phyloP scores from a whole-genome alignment of 345 rosid species.

The Hypericum perforatum region DNA sequence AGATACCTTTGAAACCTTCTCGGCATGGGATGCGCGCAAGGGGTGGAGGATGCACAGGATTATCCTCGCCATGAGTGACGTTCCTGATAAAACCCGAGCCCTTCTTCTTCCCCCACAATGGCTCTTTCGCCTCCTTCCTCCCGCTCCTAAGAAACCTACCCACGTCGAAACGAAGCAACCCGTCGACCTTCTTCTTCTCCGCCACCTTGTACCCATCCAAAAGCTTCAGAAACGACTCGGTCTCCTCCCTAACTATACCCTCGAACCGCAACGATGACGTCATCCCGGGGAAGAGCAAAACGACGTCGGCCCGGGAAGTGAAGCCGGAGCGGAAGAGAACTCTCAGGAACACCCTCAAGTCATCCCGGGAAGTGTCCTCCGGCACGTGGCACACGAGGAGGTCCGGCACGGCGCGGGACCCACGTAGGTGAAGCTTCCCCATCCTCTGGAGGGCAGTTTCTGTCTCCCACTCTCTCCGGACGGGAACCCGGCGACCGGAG shows the following conservation, averaged over 20 bases:
- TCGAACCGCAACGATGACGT: slow-evolving; percentile 20
- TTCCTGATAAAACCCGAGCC: slow-evolving; percentile 3
- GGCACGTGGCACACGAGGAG: slow-evolving; percentile 51
- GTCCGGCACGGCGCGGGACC: slow-evolving; percentile 45
- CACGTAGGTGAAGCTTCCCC: slow-evolving; percentile 53
- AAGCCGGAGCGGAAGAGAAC: slow-evolving; percentile 58
- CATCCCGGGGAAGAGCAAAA: slow-evolving; percentile 39
- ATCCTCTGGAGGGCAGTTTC: slow-evolving; percentile 47
- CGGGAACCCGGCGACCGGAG: not conserved
- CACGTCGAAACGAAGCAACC: slow-evolving; percentile 30
- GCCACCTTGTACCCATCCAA: slow-evolving; percentile 17
- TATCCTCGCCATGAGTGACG: slow-evolving; percentile 14
- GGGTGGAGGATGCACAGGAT: no score
- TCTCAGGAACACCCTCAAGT: slow-evolving; percentile 53
- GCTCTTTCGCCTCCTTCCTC: slow-evolving; percentile 38
- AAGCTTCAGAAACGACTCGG: slow-evolving; percentile 54
- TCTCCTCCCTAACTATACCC: slow-evolving; percentile 46
- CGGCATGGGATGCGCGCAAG: no score
- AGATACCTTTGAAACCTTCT: no score
- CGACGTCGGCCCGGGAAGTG: slow-evolving; percentile 51
- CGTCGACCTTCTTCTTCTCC: slow-evolving; percentile 20
- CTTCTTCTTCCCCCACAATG: slow-evolving; percentile 73
- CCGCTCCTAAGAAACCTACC: slow-evolving; percentile 33
- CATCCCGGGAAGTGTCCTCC: slow-evolving; percentile 43
- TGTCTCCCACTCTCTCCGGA: not conserved